Percentiles rank a stretch among this genome's conserved stretches.
phyloP scores from a whole-genome alignment of 2,329 filamentous ascomycete genomes.

The Claviceps sorghi region DNA sequence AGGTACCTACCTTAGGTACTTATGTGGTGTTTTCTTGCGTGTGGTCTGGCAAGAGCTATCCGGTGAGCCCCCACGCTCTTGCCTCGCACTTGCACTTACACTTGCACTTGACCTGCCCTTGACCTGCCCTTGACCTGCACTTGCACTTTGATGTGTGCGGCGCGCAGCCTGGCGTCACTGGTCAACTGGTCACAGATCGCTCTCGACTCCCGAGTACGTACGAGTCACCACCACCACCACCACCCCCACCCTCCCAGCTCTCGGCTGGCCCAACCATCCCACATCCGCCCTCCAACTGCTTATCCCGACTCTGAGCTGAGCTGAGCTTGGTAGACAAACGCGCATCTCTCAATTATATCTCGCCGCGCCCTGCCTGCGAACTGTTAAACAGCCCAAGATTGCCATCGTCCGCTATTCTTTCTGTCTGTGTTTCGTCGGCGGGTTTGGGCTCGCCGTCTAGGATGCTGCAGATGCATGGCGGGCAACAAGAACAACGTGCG shows the following conservation, averaged over 20 bases:
- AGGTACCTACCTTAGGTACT: too few relatives aligned
- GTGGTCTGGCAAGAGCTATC: background rate
- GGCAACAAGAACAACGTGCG: slow-evolving; percentile 26
- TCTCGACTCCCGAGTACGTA: background rate
- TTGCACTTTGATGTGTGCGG: too few relatives aligned
- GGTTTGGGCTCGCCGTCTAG: slow-evolving; percentile 17
- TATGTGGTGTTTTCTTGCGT: background rate
- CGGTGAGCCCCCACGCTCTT: background rate
- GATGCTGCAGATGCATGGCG: slow-evolving; percentile 30
- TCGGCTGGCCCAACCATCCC: background rate
- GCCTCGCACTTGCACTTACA: background rate
- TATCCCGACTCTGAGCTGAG: background rate
- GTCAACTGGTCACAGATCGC: too few relatives aligned
- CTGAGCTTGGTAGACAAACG: background rate
- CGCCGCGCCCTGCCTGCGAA: background rate
- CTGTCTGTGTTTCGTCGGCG: slow-evolving; percentile 5
- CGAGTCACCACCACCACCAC: background rate
- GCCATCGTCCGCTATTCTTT: slow-evolving; percentile 11
- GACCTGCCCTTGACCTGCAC: too few relatives aligned
- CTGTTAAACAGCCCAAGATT: background rate
- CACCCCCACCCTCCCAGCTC: background rate
- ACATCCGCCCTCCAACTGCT: background rate
- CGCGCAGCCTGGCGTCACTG: too few relatives aligned
- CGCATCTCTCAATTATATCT: background rate
- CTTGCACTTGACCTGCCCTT: background rate